Evolutionary conservation across 352 stramenopile genomes (phyloP).

Genomic region (Phytophthora hibernalis): DNA sequence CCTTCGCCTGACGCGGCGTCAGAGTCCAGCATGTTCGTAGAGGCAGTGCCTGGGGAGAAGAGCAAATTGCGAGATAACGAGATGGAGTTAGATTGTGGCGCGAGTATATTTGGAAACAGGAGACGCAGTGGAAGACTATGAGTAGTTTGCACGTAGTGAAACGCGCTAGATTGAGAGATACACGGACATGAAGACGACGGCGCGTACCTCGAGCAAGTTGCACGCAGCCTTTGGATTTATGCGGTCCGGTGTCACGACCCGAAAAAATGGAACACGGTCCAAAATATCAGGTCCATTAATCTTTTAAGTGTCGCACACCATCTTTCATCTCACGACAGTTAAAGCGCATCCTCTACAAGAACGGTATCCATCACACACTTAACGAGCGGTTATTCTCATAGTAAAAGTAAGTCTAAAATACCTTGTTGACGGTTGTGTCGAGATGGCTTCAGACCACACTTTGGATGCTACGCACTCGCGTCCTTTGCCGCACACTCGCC

Average conservation of each 20-base stretch:
- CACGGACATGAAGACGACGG: background rate
- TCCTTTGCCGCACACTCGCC: slow-evolving; percentile 2
- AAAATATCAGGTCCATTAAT: too few relatives aligned
- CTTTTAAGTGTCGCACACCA: background rate
- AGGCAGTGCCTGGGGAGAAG: background rate
- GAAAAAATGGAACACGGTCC: too few relatives aligned
- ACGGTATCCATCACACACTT: background rate
- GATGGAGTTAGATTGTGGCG: background rate
- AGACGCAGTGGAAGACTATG: slow-evolving; percentile 4
- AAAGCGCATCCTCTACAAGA: background rate
- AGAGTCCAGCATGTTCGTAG: slow-evolving; percentile 24
- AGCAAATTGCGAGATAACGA: slow-evolving; percentile 2
- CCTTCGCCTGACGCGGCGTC: slow-evolving; percentile 20
- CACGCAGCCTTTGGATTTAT: slow-evolving; percentile 18
- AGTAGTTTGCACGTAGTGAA: background rate
- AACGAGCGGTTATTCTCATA: background rate
- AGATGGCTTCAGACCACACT: too few relatives aligned
- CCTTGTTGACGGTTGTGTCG: too few relatives aligned
- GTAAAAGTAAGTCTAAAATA: too few relatives aligned
- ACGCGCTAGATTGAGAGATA: slow-evolving; percentile 1
- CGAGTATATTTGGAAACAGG: slow-evolving; percentile 7
- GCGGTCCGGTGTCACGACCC: slow-evolving; percentile 3
- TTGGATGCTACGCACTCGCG: slow-evolving; percentile 15
- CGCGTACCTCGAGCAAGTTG: slow-evolving; percentile 7
- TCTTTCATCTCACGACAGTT: too few relatives aligned